Base-by-base conservation (phyloP, 2,329 filamentous ascomycete genomes). In the Colletotrichum plurivorum region DNA sequence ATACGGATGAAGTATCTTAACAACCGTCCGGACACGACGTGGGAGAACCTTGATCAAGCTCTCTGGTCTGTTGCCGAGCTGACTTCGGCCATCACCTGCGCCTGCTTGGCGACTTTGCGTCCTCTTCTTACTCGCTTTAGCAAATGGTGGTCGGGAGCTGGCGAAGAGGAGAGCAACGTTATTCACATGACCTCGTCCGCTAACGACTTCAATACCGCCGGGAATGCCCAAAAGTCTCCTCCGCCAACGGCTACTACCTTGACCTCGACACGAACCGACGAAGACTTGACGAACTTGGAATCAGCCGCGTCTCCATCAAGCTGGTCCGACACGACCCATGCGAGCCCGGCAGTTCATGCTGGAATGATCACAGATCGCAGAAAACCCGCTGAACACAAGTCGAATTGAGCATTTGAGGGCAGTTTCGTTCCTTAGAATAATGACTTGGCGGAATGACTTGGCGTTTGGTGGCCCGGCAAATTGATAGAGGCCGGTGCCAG, bases 41-140 rank as follows among this genome's bases (percentile, higher is more conserved):
- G 56, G 56, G 49, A 27, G 15, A 59, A 59, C 18, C 46, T 49
- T 7, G 27, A 59, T 13, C 56, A 45, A 5, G 20, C 18, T n/a
- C 45, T 59, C 20, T 51, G 43, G 56, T 59, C 56, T 9, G 27
- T 59, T 12, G 56, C 27, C 20, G 56, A 51, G 27, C 10, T 59
- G 27, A 39, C 56, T 8, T 59, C 45, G 4, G 56, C 56, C 2
- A 49, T 59, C 13, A 49, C n/a, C 16, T 59, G 56, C 43, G 45
- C 56, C 25, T 59, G 6, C 9, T 5, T 59, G 13, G 56, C 43
- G 5, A 59, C 56, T 13, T 22, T 51, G 31, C 43, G 45, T 2
- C 56, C 56, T 20, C 56, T 59, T 22, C n/a, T 51, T 6, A 59
- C 25, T n/a, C 22, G 56, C 15, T 4, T 59, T 12, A n/a, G 27